phyloP scores from a whole-genome alignment of 257 asterid species.

The Eustoma russellianum region DNA sequence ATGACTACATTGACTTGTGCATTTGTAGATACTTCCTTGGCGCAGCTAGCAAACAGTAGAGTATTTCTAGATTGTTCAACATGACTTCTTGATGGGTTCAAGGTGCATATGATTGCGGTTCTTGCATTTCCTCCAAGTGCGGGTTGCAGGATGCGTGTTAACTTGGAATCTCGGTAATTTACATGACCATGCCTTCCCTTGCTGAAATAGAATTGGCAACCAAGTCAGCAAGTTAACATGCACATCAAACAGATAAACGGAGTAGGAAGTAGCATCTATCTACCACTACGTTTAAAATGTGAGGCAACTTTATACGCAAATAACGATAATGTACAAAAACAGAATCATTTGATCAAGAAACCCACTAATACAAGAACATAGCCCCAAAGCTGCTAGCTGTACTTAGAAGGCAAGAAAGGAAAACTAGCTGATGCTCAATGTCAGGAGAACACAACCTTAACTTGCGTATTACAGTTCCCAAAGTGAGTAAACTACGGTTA shows the following conservation, averaged over 20 bases:
- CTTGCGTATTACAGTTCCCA: conserved; percentile 92
- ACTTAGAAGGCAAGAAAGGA: no score
- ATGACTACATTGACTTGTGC: conserved; percentile 99
- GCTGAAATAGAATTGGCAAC: conserved; percentile 43
- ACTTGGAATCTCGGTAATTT: conserved; percentile 94
- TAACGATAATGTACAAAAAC: background rate
- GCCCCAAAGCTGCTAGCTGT: background rate
- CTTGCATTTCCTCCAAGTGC: conserved; percentile 99
- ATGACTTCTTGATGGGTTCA: conserved; percentile 94
- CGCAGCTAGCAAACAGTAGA: conserved; percentile 90
- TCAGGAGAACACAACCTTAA: conserved; percentile 40
- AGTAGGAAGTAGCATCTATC: no score
- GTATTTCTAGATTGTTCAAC: conserved; percentile 98
- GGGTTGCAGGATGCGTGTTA: conserved; percentile 95
- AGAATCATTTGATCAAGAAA: background rate
- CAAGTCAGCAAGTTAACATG: no score
- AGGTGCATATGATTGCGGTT: conserved; percentile 91
- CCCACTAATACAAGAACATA: background rate
- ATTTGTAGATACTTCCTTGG: conserved; percentile 94
- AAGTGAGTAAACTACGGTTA: conserved; percentile 91
- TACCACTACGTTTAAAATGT: no score
- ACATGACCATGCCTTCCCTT: conserved; percentile 93
- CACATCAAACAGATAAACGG: no score
- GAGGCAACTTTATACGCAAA: background rate
- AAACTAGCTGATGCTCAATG: background rate